Evolutionary conservation across 257 asterid species (phyloP), one percentile per base, ranked within the genome.

Genomic region (Jacaranda copaia): DNA sequence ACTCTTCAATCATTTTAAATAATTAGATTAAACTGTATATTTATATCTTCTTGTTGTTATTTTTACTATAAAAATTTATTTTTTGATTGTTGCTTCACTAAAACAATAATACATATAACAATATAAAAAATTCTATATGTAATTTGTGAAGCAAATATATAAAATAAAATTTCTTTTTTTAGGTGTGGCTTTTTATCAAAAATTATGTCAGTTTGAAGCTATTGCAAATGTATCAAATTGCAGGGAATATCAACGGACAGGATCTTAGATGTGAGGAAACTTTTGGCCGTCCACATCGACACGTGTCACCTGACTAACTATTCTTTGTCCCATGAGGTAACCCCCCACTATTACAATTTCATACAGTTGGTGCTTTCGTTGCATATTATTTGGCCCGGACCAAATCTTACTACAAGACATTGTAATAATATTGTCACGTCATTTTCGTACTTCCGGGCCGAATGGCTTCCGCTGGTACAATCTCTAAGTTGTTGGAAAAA

Each of bases 211-310:
- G 57, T 57, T 20, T 58, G 5, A 55, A 16, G 25, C 25, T 14
- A 40, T 18, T 62, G 39, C 20, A 53, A 64, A 16, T 57, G 43
- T 48, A 16, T 40, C 19, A 16, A 53, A 53, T 12, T 55, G 80
- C 75, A 86, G 90, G 90, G 88, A 77, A 86, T 86, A 74, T 86
- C 90, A 5, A 86, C 90, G 71, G 90, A 86, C 73, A 86, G 67
- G 81, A 84, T 86, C 55, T 79, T 86, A 74, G 90, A 86, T 49
- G 88, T 86, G 79, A 81, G 82, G 74, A 86, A 84, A 64, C 88
- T 86, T 51, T 63, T 86, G 81, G 82, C 90, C 18, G 88, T 84
- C 63, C 83, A 86, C 4, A 82, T 86, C 1, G 88, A 84, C 67
- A 86, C 90, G 42, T 86, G 90, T 67, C 88, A 86, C 69, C 39